Evolutionary conservation across 2,329 filamentous ascomycete genomes (phyloP).

Genomic region (Ustulina deusta): DNA sequence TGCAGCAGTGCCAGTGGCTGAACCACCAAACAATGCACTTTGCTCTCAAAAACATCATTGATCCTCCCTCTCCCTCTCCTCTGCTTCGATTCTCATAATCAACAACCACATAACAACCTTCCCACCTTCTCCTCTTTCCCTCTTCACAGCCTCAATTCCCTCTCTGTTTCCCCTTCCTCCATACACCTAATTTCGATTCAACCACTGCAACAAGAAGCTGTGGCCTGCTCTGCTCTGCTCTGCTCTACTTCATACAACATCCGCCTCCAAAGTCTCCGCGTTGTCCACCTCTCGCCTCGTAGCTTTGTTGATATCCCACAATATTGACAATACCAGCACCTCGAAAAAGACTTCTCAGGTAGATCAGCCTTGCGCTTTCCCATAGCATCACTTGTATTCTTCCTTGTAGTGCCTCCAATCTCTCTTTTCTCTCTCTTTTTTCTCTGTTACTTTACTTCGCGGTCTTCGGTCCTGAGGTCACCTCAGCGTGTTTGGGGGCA

Average conservation of each 20-base stretch:
- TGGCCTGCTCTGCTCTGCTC: constrained; percentile 21
- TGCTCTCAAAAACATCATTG: constrained; percentile 48
- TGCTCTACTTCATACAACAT: constrained; percentile 19
- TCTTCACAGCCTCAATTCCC: constrained; percentile 18
- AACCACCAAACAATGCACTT: constrained; percentile 45
- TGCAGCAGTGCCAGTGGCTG: constrained; percentile 35
- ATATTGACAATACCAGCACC: constrained; percentile 35
- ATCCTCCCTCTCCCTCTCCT: constrained; percentile 37
- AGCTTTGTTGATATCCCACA: constrained; percentile 46
- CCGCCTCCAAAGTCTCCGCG: constrained; percentile 30
- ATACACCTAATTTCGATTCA: constrained; percentile 20
- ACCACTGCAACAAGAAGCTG: not conserved
- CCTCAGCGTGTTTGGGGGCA: constrained; percentile 35
- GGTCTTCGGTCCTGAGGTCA: not conserved
- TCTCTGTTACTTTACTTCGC: constrained; percentile 4
- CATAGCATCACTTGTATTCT: not conserved
- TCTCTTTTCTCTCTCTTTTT: not conserved
- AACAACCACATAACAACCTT: constrained; percentile 39
- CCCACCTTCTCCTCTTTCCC: constrained; percentile 15
- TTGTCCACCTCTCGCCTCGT: constrained; percentile 23
- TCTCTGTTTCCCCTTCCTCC: constrained; percentile 21
- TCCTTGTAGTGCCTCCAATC: not conserved
- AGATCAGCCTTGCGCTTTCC: constrained; percentile 25
- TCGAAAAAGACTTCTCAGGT: constrained; percentile 35
- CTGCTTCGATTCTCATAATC: constrained; percentile 27